Percentiles rank a stretch among this genome's conserved stretches.
Evolutionary conservation across 2,329 filamentous ascomycete genomes (phyloP).

Genomic region (Fusarium oligoseptatum): DNA sequence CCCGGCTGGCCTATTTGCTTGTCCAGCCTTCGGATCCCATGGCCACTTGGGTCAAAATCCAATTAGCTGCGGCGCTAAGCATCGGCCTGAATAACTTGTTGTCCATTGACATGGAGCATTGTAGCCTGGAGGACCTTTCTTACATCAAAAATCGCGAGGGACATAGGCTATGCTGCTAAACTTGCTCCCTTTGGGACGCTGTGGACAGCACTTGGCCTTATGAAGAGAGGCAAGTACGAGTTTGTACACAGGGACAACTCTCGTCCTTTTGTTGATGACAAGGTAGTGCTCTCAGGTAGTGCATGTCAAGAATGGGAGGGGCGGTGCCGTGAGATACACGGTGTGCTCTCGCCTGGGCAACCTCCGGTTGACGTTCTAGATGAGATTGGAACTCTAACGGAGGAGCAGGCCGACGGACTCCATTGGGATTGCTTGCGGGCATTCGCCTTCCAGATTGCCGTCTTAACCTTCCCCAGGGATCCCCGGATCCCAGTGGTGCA

Average conservation of each 20-base stretch:
- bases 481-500: rapidly evolving
- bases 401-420: background rate
- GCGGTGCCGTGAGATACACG: background rate
- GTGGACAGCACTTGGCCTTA: background rate
- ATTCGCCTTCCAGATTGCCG: background rate
- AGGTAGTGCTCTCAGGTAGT: background rate
- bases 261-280: background rate
- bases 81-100: background rate
- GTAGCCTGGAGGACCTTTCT: too few relatives aligned
- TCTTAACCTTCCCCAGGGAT: background rate
- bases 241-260: background rate
- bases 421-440: background rate
- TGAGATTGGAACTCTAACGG: background rate
- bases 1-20: background rate
- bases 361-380: background rate
- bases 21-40: background rate
- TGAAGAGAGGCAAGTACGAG: background rate
- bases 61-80: background rate
- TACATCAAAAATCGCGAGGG: background rate
- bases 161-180: background rate
- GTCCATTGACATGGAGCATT: too few relatives aligned
- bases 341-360: background rate
- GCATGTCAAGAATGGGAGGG: background rate
- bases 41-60: background rate
- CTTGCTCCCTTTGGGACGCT: background rate